Base-by-base conservation (phyloP, 148 eudicot species). In the Gaultheria prostrata region DNA sequence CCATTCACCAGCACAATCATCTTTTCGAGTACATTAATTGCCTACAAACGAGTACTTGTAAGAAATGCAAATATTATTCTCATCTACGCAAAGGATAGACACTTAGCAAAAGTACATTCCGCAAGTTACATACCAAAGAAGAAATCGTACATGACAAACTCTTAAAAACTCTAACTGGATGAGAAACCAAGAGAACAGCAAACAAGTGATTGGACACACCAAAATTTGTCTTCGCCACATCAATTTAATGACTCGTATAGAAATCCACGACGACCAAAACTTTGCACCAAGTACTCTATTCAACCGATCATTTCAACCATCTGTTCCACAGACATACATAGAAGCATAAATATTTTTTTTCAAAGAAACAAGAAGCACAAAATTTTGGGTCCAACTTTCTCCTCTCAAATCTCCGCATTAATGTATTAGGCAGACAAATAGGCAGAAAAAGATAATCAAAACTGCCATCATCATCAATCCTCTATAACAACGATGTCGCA, bases 381-480 rank as follows among this genome's bases (percentile, higher is more conserved):
- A 45, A 59, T 4, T 9, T 65, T 61, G 69, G 8, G 15, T 46
- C 6, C 26, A 7, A 13, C 53, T 12, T 43, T 46, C 26, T 21
- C 53, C 21, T 26, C 18, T 8, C 18, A 61, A 57, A 35, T 33
- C 8, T 12, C 30, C 11, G 13, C 51, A 32, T 53, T n/a, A 56
- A 79, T 35, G 26, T 63, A 63, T 1, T 11, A 80, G 24, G 63
- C 24, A 13, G 20, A 63, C 39, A 45, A 21, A 80, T 21, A 51
- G 11, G 74, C 51, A 80, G 53, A 32, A 30, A 65, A 80, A 80
- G 54, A 28, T 50, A 43, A 65, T 46, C 57, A 67, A 48, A 46
- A 67, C 30, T 7, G 8, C 7, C 26, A 54, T n/a, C 17, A 54
- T 32, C 61, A 30, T 26, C n/a, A n/a, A n/a, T 7, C 80, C 6